Evolutionary conservation across 2,329 filamentous ascomycete species (phyloP).

Genomic region (Hymenoscyphus linearis): DNA sequence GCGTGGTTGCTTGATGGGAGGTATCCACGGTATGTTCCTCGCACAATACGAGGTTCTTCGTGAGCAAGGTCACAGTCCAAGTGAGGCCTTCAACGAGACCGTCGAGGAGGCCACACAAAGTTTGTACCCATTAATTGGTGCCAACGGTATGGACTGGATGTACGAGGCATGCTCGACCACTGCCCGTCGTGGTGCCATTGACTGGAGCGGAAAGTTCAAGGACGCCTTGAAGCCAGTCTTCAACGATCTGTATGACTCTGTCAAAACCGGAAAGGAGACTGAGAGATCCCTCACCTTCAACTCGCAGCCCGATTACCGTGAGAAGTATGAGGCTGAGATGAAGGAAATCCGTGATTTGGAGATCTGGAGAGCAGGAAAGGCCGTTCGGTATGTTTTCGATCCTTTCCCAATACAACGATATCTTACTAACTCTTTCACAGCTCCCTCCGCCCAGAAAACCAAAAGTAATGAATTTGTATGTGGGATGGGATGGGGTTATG

Average conservation of each 20-base stretch:
- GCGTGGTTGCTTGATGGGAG: slow-evolving; percentile 99
- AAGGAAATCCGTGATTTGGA: slow-evolving; percentile 96
- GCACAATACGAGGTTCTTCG: slow-evolving; percentile 99
- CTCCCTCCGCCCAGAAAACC: slow-evolving; percentile 80
- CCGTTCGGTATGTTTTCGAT: slow-evolving; percentile 64
- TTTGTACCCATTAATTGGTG: slow-evolving; percentile 94
- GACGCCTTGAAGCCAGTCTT: slow-evolving; percentile 97
- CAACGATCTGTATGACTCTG: slow-evolving; percentile 92
- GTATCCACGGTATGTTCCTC: slow-evolving; percentile 99
- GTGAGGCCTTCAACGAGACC: slow-evolving; percentile 99
- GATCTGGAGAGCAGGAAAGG: slow-evolving; percentile 99
- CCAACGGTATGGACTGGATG: slow-evolving; percentile 99
- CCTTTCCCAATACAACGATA: slow-evolving; percentile 11
- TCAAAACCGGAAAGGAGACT: slow-evolving; percentile 89
- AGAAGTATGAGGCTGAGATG: slow-evolving; percentile 98
- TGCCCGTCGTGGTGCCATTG: slow-evolving; percentile 94
- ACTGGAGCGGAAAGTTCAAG: slow-evolving; percentile 98
- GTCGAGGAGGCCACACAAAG: slow-evolving; percentile 99
- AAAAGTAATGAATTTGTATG: slow-evolving; percentile 47
- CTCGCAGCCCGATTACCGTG: slow-evolving; percentile 88
- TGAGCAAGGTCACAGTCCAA: slow-evolving; percentile 94
- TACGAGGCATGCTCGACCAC: slow-evolving; percentile 99
- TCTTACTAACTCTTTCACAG: slow-evolving; percentile 34
- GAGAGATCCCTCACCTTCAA: slow-evolving; percentile 97
- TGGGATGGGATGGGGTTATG: slow-evolving; percentile 10